These are phyloP conservation scores for Annulohypoxylon stygium DNA, from an alignment of 495 filamentous ascomycete species.

Conservation along the genomic window DNA sequence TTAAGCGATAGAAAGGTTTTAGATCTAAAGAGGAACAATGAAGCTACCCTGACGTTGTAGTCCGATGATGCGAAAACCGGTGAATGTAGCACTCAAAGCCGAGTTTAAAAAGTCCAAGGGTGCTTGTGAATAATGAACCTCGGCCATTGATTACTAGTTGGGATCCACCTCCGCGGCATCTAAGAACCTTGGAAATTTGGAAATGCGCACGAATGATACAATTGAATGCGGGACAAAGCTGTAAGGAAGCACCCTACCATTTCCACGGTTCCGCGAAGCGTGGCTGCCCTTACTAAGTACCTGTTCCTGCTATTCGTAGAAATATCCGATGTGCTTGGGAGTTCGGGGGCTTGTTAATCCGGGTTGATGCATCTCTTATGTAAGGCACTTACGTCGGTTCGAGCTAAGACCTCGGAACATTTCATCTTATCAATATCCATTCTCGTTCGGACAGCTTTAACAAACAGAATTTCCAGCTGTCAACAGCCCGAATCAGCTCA, in stretches of 20 bases:
- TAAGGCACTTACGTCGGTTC: neutral
- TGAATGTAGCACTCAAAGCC: slow-evolving; percentile 28
- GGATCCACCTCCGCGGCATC: slow-evolving; percentile 38
- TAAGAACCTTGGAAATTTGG: slow-evolving; percentile 25
- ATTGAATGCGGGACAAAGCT: slow-evolving; percentile 15
- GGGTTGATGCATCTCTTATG: neutral
- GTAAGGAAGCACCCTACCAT: neutral
- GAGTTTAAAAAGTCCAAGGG: slow-evolving; percentile 36
- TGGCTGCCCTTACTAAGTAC: too few species aligned
- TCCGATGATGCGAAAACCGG: slow-evolving; percentile 42
- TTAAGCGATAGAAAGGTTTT: neutral
- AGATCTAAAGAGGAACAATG: slow-evolving; percentile 24
- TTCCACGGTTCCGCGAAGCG: neutral
- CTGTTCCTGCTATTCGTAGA: too few species aligned
- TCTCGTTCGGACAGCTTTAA: neutral
- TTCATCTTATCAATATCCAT: neutral
- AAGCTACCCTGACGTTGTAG: slow-evolving; percentile 44
- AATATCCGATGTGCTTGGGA: neutral
- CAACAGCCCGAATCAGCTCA: slow-evolving; percentile 9
- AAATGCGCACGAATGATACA: slow-evolving; percentile 34
- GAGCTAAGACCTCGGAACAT: neutral
- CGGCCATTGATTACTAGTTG: slow-evolving; percentile 34
- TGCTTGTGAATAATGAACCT: slow-evolving; percentile 43
- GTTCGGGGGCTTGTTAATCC: slow-evolving; percentile 18
- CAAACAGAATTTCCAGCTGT: neutral